Evolutionary conservation across 257 asterid genomes (phyloP).

Genomic region (Nicotiana sylvestris): DNA sequence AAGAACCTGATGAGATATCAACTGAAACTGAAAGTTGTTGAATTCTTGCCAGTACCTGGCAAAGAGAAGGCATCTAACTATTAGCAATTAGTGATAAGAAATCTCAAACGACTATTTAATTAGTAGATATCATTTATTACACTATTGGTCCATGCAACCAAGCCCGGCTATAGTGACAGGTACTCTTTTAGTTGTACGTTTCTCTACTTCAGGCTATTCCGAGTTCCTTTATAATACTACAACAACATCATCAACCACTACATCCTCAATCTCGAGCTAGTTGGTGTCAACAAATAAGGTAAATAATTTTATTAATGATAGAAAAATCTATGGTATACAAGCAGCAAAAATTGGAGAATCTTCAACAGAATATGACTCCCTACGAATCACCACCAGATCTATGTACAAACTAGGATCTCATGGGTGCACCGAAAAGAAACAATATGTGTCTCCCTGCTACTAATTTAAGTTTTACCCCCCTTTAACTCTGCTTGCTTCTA

Average conservation of each 20-base stretch:
- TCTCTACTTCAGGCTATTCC: not conserved
- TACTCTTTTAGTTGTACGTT: not conserved
- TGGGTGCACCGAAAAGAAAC: not conserved
- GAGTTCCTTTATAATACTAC: not conserved
- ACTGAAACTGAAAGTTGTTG: constrained; percentile 85
- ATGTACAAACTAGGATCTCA: not conserved
- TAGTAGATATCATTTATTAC: not conserved
- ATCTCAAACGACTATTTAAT: not conserved
- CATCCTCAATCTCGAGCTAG: not conserved
- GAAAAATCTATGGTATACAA: not conserved
- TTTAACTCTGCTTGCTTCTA: not conserved
- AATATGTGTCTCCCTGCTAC: not conserved
- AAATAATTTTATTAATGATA: not conserved
- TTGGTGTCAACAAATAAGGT: not conserved
- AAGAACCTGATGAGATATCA: constrained; percentile 88
- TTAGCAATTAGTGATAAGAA: not conserved
- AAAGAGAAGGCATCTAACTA: constrained; percentile 8
- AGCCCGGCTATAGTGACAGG: not conserved
- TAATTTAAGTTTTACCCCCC: not conserved
- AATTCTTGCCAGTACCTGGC: constrained; percentile 93
- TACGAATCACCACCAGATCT: not conserved
- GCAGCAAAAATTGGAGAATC: not conserved
- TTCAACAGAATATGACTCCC: not conserved
- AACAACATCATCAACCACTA: not conserved
- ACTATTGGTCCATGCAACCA: not conserved